Conservation (phyloP, 768 basidiomycete genomes). For the Tephrocybe sp. region DNA sequence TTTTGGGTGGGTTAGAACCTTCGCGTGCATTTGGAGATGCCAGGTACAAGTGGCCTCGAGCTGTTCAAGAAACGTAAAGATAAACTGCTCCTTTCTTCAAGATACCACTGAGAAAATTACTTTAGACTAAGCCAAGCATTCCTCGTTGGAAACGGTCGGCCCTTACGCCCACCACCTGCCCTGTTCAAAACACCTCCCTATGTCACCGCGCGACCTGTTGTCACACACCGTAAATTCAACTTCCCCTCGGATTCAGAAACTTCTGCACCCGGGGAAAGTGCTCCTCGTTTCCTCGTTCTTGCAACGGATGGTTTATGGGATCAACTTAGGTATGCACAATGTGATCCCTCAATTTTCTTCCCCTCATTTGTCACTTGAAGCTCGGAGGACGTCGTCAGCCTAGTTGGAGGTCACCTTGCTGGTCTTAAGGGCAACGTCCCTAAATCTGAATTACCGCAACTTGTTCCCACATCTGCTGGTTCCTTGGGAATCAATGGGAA, state of each 20-base stretch:
- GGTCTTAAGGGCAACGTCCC: constrained; percentile 66
- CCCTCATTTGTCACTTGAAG: constrained; percentile 28
- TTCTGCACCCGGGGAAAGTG: constrained; percentile 24
- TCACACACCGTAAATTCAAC: constrained; percentile 70
- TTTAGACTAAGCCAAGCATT: constrained; percentile 58
- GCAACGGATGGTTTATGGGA: constrained; percentile 89
- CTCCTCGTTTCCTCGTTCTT: constrained; percentile 77
- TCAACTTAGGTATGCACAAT: constrained; percentile 41
- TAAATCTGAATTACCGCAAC: constrained; percentile 51
- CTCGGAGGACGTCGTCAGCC: constrained; percentile 83
- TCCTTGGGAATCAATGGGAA: constrained; percentile 64
- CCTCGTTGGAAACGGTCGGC: constrained; percentile 56
- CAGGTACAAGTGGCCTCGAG: constrained; percentile 82
- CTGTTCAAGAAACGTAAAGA: constrained; percentile 67
- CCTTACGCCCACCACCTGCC: constrained; percentile 57
- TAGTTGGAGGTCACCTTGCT: constrained; percentile 79
- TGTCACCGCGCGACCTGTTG: constrained; percentile 80
- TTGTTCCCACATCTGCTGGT: constrained; percentile 57
- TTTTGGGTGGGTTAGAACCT: constrained; percentile 87
- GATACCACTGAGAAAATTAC: constrained; percentile 3
- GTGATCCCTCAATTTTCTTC: background rate
- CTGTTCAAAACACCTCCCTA: constrained; percentile 89
- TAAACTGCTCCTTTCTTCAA: constrained; percentile 1
- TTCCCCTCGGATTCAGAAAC: constrained; percentile 38
- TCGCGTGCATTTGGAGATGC: constrained; percentile 86